phyloP scores from a whole-genome alignment of 225 moss, liverwort and hornwort species.

The Thuidium tamariscinum region DNA sequence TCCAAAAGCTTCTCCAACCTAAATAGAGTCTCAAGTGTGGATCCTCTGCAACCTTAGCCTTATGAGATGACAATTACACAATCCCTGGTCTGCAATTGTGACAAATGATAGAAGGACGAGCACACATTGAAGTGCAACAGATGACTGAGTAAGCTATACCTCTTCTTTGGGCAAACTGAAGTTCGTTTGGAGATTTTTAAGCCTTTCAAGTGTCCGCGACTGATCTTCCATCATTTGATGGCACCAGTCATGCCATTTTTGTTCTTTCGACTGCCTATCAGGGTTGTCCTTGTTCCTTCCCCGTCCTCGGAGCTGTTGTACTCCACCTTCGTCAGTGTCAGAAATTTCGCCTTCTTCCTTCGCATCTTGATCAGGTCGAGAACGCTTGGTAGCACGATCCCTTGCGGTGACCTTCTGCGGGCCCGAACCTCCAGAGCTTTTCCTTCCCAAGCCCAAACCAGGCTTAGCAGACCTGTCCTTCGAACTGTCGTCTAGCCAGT shows the following conservation, averaged over 20 bases:
- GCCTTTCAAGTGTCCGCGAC: slow-evolving; percentile 59
- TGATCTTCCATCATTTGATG: slow-evolving; percentile 95
- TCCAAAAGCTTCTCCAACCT: neutral
- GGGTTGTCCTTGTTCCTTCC: slow-evolving; percentile 42
- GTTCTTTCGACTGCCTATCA: slow-evolving; percentile 78
- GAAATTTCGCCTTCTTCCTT: slow-evolving; percentile 99
- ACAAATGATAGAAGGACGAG: neutral
- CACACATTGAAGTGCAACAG: neutral
- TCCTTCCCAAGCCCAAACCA: slow-evolving; percentile 32
- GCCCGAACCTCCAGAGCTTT: slow-evolving; percentile 34
- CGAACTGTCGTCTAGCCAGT: slow-evolving; percentile 46
- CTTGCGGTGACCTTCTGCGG: slow-evolving; percentile 40
- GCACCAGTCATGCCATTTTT: slow-evolving; percentile 99
- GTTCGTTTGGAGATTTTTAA: slow-evolving; percentile 79
- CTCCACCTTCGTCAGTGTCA: slow-evolving; percentile 66
- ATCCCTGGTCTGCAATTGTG: neutral
- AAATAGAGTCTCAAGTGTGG: neutral
- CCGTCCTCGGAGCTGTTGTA: slow-evolving; percentile 43
- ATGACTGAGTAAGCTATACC: slow-evolving; percentile 22
- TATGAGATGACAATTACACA: neutral
- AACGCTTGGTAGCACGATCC: slow-evolving; percentile 57
- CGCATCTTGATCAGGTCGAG: slow-evolving; percentile 48
- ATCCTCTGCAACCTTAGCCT: neutral
- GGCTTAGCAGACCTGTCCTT: slow-evolving; percentile 61
- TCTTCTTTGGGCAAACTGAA: slow-evolving; percentile 76